A percentile compares a stretch with the other conserved stretches of the same genome.
These are phyloP conservation scores for Paracamarosporium sp. DNA, from an alignment of 2,329 filamentous ascomycete genomes.

Conservation along the genomic window DNA sequence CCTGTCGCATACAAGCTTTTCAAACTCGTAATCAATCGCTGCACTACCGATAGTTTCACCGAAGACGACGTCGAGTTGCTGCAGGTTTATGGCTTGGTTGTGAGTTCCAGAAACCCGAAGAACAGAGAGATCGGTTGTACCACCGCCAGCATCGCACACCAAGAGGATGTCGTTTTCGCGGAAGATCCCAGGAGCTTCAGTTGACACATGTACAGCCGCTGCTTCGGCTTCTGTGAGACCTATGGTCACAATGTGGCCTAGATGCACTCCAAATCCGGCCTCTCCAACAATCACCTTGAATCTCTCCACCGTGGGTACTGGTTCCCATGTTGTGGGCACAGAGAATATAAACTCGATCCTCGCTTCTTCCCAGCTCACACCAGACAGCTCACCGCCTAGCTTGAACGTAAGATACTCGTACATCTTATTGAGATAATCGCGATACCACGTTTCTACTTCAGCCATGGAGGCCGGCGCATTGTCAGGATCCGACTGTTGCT, in stretches of 20 bases:
- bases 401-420: slow-evolving; percentile 57
- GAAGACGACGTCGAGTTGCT: slow-evolving; percentile 48
- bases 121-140: slow-evolving; percentile 53
- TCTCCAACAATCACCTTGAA: slow-evolving; percentile 57
- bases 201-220: slow-evolving; percentile 58
- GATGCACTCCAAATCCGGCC: slow-evolving; percentile 57
- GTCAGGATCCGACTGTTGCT: slow-evolving; percentile 53
- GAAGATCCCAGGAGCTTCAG: slow-evolving; percentile 44
- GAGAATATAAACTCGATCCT: slow-evolving; percentile 63
- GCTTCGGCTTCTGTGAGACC: slow-evolving; percentile 62
- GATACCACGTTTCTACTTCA: slow-evolving; percentile 57
- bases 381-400: slow-evolving; percentile 41
- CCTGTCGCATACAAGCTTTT: slow-evolving; percentile 39
- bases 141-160: slow-evolving; percentile 60
- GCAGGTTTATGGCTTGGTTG: slow-evolving; percentile 35
- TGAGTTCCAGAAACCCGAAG: slow-evolving; percentile 40
- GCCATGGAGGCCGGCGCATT: slow-evolving; percentile 50
- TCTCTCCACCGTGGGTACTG: slow-evolving; percentile 57
- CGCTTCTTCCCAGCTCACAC: slow-evolving; percentile 49
- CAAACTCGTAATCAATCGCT: slow-evolving; percentile 49
- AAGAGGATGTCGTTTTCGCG: slow-evolving; percentile 53
- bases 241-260: slow-evolving; percentile 49
- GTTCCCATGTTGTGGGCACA: slow-evolving; percentile 64
- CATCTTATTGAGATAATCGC: slow-evolving; percentile 58
- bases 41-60: slow-evolving; percentile 51